Base-by-base conservation (phyloP, 257 asterid genomes). In the Fraxinus pennsylvanica region DNA sequence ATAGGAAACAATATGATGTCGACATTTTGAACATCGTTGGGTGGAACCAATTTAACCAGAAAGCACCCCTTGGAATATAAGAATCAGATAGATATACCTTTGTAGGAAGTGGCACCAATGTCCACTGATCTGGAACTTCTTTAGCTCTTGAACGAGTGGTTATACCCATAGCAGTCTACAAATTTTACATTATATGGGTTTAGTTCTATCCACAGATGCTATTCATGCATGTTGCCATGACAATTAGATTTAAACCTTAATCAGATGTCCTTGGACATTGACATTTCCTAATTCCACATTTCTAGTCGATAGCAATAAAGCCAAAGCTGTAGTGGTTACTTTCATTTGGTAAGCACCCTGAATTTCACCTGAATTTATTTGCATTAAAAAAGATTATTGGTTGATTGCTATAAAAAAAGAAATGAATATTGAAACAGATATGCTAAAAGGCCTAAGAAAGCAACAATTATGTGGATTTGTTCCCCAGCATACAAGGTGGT, bases 281-380 rank as follows among this genome's bases (percentile, higher is more conserved):
- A 93, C 80, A 80, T 88, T 87, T 72, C 85, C 90, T 87, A 93
- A 66, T 74, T 88, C 97, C 82, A 73, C 89, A 81, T 96, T 98
- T 81, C 88, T 89, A 32, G 97, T 87, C 73, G 90, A 84, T 77
- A 96, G 88, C 73, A 93, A 86, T 87, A 96, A 87, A 47, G 94
- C 97, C 87, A 96, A 81, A 71, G 98, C 99, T 9, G 92, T 87
- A 7, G 99, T 90, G 9, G 97, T 96, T 61, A 96, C 95, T 88
- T 96, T 96, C 68, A 96, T 96, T 86, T 90, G 96, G 89, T 96
- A 96, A 68, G 92, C 94, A 82, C 99, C 99, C 85, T 85, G 93
- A 82, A 96, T 81, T 88, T 96, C 99, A 74, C 96, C 99, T 96
- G 91, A 68, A 81, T 32, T 82, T 38, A 81, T 41, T 54, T 81